Evolutionary conservation across 2,329 filamentous ascomycete genomes (phyloP), one percentile per base, ranked within the genome.

Genomic region (Mycosphaerelloides madeirae): DNA sequence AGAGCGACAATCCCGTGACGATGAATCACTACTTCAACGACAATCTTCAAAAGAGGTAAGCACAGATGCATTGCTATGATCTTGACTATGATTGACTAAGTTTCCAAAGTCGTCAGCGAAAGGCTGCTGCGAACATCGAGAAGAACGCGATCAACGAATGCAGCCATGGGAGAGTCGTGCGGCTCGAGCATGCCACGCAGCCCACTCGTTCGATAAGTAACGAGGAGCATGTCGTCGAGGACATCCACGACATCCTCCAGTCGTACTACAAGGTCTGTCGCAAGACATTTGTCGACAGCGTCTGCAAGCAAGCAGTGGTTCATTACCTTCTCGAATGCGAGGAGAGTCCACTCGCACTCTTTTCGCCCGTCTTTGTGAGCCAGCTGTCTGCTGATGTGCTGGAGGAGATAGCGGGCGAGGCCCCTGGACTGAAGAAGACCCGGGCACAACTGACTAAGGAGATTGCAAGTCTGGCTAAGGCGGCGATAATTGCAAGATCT

Each of bases 211-310:
- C 48, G n/a, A 61, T 65, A 53, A 64, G 59, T 43, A 72, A 69
- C 39, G 59, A 62, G 0, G 56, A 71, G 3, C 61, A 72, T 31
- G 61, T 64, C 1, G 53, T 70, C 3, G 67, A 76, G 28, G 72
- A 80, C 8, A 74, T 85, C 3, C 78, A 83, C 43, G 76, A 85
- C 46, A 75, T 78, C 1, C 67, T 86, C 0, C 61, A 69, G 20
- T 42, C 52, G 32, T 50, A 50, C 36, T 38, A 86, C 65, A 72
- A 77, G 19, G 75, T 84, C 1, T 71, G 80, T 0, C 69, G 68
- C 11, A 77, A 77, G 55, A 74, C 80, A 0, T 84, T 87, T 45
- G 72, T 83, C 1, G 83, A 87, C 52, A 74, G 69, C 3, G 61
- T 87, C 1, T 80, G 71, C 55, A 73, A 75, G 48, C 81, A 85